phyloP scores from a whole-genome alignment of 2,329 filamentous ascomycete species.

The Capronia epimyces region DNA sequence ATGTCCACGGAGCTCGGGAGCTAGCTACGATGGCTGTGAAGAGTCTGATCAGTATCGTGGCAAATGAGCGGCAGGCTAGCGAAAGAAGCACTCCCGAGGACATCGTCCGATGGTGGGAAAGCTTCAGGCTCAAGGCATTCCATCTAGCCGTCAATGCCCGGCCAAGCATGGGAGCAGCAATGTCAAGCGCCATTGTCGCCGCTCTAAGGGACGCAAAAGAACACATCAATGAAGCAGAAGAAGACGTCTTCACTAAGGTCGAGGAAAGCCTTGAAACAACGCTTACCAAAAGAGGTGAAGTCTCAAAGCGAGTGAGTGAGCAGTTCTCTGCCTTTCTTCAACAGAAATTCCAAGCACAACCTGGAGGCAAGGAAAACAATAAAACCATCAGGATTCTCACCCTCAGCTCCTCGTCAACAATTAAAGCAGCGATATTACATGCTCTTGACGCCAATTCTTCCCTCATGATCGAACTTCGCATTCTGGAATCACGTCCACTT shows the following conservation, averaged over 20 bases:
- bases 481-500: conserved; percentile 63
- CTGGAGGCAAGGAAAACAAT: neutral
- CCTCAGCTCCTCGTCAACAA: conserved; percentile 59
- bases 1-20: conserved; percentile 55
- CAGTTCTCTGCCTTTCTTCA: conserved; percentile 16
- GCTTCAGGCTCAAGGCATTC: conserved; percentile 49
- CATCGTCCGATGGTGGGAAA: conserved; percentile 54
- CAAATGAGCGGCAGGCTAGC: conserved; percentile 30
- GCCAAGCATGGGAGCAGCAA: conserved; percentile 61
- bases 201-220: conserved; percentile 42
- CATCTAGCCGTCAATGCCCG: conserved; percentile 61
- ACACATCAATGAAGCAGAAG: conserved; percentile 1
- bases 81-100: conserved; percentile 15
- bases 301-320: conserved; percentile 20
- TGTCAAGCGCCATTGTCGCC: conserved; percentile 48
- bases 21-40: conserved; percentile 52
- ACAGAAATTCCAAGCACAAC: conserved; percentile 1
- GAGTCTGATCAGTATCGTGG: conserved; percentile 46
- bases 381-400: conserved; percentile 50
- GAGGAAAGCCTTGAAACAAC: conserved; percentile 27
- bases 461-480: conserved; percentile 42
- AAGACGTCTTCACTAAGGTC: conserved; percentile 11
- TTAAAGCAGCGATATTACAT: conserved; percentile 35
- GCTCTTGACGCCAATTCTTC: conserved; percentile 42
- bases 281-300: conserved; percentile 29